phyloP scores from a whole-genome alignment of 495 filamentous ascomycete species.

The Achaetomiella virescens region DNA sequence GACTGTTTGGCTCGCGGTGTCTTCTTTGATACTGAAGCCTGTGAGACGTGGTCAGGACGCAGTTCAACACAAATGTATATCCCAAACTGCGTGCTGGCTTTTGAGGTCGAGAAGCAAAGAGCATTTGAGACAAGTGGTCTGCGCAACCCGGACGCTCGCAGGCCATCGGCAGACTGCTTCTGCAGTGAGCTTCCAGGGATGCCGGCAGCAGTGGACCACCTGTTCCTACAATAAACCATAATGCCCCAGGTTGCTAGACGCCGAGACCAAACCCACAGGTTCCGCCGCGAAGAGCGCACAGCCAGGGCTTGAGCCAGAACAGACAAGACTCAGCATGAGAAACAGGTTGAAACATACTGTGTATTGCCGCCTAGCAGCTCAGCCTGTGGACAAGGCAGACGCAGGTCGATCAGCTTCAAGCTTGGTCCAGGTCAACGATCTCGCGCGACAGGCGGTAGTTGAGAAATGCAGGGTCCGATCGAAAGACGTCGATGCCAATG shows the following conservation, averaged over 20 bases:
- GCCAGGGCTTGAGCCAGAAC: neutral
- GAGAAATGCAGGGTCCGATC: neutral
- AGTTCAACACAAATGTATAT: constrained; percentile 3
- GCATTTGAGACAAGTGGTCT: constrained; percentile 11
- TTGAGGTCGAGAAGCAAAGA: constrained; percentile 1
- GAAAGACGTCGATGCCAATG: neutral
- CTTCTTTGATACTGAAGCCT: constrained; percentile 4
- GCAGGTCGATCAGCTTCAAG: neutral
- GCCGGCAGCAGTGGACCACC: neutral
- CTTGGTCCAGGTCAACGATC: neutral
- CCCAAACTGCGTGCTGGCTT: neutral
- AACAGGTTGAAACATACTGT: constrained; percentile 3
- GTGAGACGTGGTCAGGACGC: constrained; percentile 9
- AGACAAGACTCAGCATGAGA: neutral
- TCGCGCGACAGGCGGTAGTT: neutral
- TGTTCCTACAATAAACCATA: too few relatives aligned
- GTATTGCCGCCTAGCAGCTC: neutral
- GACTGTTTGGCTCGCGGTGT: neutral
- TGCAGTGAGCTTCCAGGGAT: neutral
- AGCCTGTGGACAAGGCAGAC: too few relatives aligned
- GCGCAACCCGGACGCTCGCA: constrained; percentile 17
- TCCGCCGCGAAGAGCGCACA: neutral
- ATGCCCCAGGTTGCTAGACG: neutral
- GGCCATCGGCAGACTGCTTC: constrained; percentile 12
- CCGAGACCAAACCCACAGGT: neutral